These are phyloP conservation scores for Lactarius evosmus DNA, from an alignment of 768 basidiomycete genomes.

Conservation along the genomic window DNA sequence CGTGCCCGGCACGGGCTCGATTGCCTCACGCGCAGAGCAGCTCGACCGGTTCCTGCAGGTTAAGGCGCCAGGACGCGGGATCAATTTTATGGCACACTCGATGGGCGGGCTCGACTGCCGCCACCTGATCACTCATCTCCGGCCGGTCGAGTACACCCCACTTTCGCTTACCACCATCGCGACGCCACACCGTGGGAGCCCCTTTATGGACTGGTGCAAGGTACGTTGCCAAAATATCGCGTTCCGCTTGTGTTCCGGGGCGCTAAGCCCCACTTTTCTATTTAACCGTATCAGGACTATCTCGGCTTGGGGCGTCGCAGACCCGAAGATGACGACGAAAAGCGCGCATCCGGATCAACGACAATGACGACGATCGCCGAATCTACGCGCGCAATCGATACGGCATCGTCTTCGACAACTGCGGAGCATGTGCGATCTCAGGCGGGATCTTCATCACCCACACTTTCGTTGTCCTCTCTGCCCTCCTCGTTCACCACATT, in stretches of 20 bases:
- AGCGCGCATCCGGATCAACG: neutral
- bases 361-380: neutral
- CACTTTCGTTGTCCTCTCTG: constrained; percentile 56
- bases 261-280: neutral
- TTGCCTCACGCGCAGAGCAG: constrained; percentile 71
- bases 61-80: constrained; percentile 66
- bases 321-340: neutral
- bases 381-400: neutral
- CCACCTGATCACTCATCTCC: constrained; percentile 83
- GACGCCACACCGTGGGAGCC: constrained; percentile 93
- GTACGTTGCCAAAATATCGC: constrained; percentile 46
- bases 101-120: constrained; percentile 98
- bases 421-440: too few relatives aligned
- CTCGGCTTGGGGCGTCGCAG: constrained; percentile 72
- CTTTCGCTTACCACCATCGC: constrained; percentile 84
- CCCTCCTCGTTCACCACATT: constrained; percentile 85
- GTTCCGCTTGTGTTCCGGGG: neutral
- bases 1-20: constrained; percentile 91
- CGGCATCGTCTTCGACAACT: neutral
- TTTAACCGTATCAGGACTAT: constrained; percentile 55
- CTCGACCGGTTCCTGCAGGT: constrained; percentile 69
- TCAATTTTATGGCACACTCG: constrained; percentile 94
- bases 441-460: constrained; percentile 25
- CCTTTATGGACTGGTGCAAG: constrained; percentile 99
- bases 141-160: constrained; percentile 79